Percentiles rank a stretch among this genome's conserved stretches.
Conservation (phyloP, 108 stramenopile species). For the Fistulifera pelliculosa region DNA sequence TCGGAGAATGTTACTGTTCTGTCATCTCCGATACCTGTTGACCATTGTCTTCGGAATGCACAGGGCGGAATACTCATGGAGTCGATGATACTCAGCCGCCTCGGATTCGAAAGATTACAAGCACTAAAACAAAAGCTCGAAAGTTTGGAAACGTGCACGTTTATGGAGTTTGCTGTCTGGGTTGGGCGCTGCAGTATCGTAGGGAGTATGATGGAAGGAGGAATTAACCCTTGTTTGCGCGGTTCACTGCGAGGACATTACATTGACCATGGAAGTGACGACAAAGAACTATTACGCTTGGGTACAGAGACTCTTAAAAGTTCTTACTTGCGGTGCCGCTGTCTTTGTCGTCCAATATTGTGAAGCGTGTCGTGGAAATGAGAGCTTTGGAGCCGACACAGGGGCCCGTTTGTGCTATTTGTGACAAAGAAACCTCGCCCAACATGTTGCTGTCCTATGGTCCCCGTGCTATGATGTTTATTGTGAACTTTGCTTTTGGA, state of each 20-base stretch:
- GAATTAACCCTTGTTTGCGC: constrained; percentile 48
- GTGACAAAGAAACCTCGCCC: not conserved
- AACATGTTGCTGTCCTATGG: not conserved
- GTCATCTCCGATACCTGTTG: constrained; percentile 9
- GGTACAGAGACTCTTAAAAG: constrained; percentile 26
- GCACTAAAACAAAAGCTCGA: constrained; percentile 13
- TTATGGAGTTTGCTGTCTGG: constrained; percentile 64
- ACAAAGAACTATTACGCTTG: constrained; percentile 8
- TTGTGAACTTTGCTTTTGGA: constrained; percentile 68
- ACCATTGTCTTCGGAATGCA: constrained; percentile 4
- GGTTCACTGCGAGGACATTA: constrained; percentile 7
- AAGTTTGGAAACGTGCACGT: constrained; percentile 27
- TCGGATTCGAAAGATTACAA: constrained; percentile 25
- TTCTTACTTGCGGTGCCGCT: constrained; percentile 56
- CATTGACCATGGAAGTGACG: not conserved
- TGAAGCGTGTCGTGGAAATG: constrained; percentile 56
- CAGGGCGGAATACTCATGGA: not conserved
- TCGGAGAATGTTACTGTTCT: constrained; percentile 18
- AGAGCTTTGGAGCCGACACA: not conserved
- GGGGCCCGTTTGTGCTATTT: not conserved
- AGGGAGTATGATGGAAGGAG: constrained; percentile 41
- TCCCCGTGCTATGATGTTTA: constrained; percentile 16
- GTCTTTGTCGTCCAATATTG: constrained; percentile 45
- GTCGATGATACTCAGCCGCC: constrained; percentile 28
- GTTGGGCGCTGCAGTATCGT: constrained; percentile 57